These are phyloP conservation scores for Cyathus striatus DNA, from an alignment of 768 basidiomycete genomes.

Conservation along the genomic window DNA sequence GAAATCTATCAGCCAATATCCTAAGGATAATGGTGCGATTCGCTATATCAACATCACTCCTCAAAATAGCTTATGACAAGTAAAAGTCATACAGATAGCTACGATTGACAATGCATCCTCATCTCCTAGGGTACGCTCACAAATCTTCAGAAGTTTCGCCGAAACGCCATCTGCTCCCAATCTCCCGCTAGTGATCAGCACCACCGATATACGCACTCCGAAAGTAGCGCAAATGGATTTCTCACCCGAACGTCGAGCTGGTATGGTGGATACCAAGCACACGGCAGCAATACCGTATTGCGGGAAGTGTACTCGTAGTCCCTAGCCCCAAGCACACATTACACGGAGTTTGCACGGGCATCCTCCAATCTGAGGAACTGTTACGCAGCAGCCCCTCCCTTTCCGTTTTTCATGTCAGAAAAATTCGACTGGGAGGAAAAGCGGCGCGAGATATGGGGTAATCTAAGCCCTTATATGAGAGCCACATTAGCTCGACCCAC, in stretches of 20 bases:
- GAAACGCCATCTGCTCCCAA: conserved; percentile 31
- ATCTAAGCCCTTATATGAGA: conserved; percentile 56
- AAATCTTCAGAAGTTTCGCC: conserved; percentile 57
- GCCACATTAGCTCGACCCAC: conserved; percentile 69
- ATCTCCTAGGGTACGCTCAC: conserved; percentile 60
- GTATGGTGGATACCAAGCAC: conserved; percentile 72
- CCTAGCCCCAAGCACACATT: conserved; percentile 38
- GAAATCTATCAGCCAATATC: too few species aligned
- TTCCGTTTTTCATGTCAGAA: conserved; percentile 30
- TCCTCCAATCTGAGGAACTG: conserved; percentile 12
- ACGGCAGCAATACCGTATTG: conserved; percentile 70
- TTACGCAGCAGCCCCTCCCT: conserved; percentile 9
- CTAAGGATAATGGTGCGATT: too few species aligned
- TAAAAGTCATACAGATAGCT: too few species aligned
- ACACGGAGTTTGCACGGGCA: conserved; percentile 25
- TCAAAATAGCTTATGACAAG: too few species aligned
- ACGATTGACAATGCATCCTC: conserved; percentile 38
- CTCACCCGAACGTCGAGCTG: conserved; percentile 48
- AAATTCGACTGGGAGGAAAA: conserved; percentile 64
- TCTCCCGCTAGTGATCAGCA: conserved; percentile 57
- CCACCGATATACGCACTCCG: conserved; percentile 70
- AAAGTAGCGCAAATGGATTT: conserved; percentile 57
- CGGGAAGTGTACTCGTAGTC: conserved; percentile 51
- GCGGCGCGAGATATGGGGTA: conserved; percentile 54
- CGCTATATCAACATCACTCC: too few species aligned